Evolutionary conservation across 1,284 basidiomycete species (phyloP), one percentile per base, ranked within the genome.

Genomic region (Coriolopsis trogii): DNA sequence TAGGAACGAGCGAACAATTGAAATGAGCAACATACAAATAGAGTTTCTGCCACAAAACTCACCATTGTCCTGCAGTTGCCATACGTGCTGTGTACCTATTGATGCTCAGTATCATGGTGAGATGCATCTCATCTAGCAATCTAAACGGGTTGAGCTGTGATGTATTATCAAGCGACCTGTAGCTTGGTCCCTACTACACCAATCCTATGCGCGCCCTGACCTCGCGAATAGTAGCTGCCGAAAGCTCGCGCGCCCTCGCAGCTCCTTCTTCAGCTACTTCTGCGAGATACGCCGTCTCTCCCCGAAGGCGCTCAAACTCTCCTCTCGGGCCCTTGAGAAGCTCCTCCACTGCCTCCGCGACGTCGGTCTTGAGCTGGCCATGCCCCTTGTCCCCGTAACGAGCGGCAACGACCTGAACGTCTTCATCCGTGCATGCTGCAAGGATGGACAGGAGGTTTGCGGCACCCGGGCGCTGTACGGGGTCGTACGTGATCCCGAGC

Each of bases 381-480:
- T 89, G 89, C 3, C 80, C 80, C 63, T 84, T 82, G 44, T 73
- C 73, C 42, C 72, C 70, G 59, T 87, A 89, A 6, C 73, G 69
- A 44, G 58, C 61, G 0, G 84, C 82, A 15, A 87, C 73, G 0
- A 70, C 64, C 0, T 70, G 65, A 3, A 81, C 73, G 13, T 80
- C 68, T 43, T 78, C 75, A 18, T 78, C 76, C 1, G 78, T 79
- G 55, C 86, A 91, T 2, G 87, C 85, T 2, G 78, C 82, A 36
- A 93, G 80, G 55, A 98, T 94, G 1, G 78, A 76, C 2, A 98
- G 73, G 0, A 98, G 75, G 63, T 95, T 98, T 1, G 90, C 83
- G 1, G 92, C 84, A 1, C 94, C 95, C 0, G 93, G 92, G 20
- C 95, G 84, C 7, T 66, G 62, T 0, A 71, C 70, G 0, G 93